Conservation (phyloP, 768 basidiomycete genomes). For the Agrocybe pediades region DNA sequence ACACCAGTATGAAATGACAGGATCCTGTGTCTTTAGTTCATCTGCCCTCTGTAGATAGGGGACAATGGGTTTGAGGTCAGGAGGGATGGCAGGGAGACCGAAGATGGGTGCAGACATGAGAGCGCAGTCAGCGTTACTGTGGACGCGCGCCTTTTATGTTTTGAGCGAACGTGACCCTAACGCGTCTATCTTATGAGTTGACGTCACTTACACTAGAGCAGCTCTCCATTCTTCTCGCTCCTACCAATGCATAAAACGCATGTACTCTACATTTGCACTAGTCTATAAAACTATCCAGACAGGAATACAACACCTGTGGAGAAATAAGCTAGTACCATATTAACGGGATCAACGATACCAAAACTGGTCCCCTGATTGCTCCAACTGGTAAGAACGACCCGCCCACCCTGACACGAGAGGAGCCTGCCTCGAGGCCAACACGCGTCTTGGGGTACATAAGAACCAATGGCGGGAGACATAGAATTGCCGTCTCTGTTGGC, state of each 20-base stretch:
- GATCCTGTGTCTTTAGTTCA: slow-evolving; percentile 81
- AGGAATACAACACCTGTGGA: slow-evolving; percentile 1
- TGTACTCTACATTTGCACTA: slow-evolving; percentile 10
- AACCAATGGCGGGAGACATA: neutral
- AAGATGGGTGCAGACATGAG: slow-evolving; percentile 35
- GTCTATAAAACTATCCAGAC: neutral
- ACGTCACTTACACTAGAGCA: slow-evolving; percentile 18
- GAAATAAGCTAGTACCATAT: slow-evolving; percentile 1
- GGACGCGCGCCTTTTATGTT: slow-evolving; percentile 23
- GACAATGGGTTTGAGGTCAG: slow-evolving; percentile 64
- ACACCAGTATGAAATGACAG: slow-evolving; percentile 97
- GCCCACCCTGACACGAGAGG: neutral
- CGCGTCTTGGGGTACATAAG: slow-evolving; percentile 8
- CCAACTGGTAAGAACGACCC: neutral
- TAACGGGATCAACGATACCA: neutral
- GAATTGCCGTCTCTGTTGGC: neutral
- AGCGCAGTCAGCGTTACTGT: slow-evolving; percentile 6
- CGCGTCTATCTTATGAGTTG: slow-evolving; percentile 16
- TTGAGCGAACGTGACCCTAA: slow-evolving; percentile 22
- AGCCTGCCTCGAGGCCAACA: slow-evolving; percentile 13
- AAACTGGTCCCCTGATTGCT: neutral
- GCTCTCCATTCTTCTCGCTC: slow-evolving; percentile 12
- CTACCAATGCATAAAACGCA: slow-evolving; percentile 22
- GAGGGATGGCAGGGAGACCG: slow-evolving; percentile 59
- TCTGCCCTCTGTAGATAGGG: slow-evolving; percentile 90